phyloP scores from a whole-genome alignment of 176 grass and related monocot genomes.

The Musa itinerans region DNA sequence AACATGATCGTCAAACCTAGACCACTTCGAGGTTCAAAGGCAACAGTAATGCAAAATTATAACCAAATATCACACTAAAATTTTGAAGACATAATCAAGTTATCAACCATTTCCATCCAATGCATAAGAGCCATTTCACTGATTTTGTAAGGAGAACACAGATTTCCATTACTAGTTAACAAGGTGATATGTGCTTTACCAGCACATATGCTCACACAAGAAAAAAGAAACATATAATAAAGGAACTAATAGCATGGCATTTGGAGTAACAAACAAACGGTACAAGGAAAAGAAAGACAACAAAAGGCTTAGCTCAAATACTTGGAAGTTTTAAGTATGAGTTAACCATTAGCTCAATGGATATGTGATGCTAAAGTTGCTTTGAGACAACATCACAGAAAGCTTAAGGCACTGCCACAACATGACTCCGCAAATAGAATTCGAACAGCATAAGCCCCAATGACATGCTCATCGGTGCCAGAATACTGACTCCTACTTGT shows the following conservation, averaged over 20 bases:
- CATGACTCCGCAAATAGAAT: not conserved
- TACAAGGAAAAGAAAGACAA: not conserved
- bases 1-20: not conserved
- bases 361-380: not conserved
- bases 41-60: not conserved
- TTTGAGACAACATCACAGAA: not conserved
- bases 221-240: not conserved
- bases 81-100: not conserved
- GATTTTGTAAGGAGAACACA: not conserved
- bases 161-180: not conserved
- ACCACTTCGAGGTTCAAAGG: not conserved
- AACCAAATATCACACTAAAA: not conserved
- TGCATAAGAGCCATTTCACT: not conserved
- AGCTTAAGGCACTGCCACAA: not conserved
- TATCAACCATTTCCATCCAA: not conserved
- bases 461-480: not conserved
- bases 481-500: slow-evolving; percentile 31
- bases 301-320: not conserved
- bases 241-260: not conserved
- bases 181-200: not conserved
- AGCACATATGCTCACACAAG: not conserved
- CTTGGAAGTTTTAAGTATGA: not conserved
- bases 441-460: not conserved
- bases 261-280: not conserved
- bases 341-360: not conserved